Conservation (phyloP, 768 basidiomycete genomes). For the Rickenella mellea region DNA sequence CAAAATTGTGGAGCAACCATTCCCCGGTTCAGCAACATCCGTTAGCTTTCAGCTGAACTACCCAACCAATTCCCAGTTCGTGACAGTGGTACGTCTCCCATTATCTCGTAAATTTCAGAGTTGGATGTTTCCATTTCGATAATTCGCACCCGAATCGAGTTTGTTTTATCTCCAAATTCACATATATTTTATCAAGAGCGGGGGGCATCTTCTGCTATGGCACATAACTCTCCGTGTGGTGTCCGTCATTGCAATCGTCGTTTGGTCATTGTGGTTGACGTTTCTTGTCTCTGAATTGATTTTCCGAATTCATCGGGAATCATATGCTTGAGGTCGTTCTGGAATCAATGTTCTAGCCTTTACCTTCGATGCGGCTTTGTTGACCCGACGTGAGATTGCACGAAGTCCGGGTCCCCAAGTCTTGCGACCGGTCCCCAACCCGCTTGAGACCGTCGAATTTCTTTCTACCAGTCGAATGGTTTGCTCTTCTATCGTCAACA, state of each 20-base stretch:
- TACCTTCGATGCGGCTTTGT: no score
- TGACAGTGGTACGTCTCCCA: slow-evolving; percentile 58
- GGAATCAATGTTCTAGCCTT: no score
- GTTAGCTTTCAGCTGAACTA: slow-evolving; percentile 51
- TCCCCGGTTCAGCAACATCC: slow-evolving; percentile 29
- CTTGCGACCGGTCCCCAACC: no score
- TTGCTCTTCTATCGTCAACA: no score
- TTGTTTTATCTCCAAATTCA: neutral
- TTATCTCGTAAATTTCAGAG: no score
- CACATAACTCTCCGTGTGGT: neutral
- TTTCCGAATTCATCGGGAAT: neutral
- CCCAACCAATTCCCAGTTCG: slow-evolving; percentile 62
- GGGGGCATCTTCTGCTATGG: neutral
- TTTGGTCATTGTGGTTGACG: slow-evolving; percentile 7
- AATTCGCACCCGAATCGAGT: neutral
- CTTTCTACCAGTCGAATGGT: no score
- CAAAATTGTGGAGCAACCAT: slow-evolving; percentile 45
- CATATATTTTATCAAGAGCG: no score
- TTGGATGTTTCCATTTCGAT: slow-evolving; percentile 6
- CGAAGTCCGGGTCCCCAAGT: no score
- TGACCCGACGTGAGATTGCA: no score
- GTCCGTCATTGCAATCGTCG: slow-evolving; percentile 9
- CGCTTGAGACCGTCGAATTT: no score
- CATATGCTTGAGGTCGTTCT: no score
- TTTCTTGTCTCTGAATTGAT: slow-evolving; percentile 1